These are phyloP conservation scores for Nicotiana rustica DNA, from an alignment of 305 asterid genomes.

Conservation along the genomic window DNA sequence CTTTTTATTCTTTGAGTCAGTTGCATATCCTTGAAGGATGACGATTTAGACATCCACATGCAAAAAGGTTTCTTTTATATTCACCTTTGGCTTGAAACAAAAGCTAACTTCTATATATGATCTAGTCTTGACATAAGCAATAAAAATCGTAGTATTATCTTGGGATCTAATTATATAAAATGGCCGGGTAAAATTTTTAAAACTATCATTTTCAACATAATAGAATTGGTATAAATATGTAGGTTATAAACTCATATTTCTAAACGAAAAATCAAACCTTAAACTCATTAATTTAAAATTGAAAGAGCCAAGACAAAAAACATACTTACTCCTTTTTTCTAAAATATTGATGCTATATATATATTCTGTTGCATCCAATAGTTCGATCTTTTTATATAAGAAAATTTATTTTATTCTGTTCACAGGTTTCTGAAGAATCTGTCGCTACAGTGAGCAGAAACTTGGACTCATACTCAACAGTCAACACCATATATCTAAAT, in stretches of 20 bases:
- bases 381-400: neutral
- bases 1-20: neutral
- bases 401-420: neutral
- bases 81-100: neutral
- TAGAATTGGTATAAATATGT: too few relatives aligned
- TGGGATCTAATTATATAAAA: neutral
- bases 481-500: neutral
- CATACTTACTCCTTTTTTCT: neutral
- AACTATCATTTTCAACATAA: neutral
- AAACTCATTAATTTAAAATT: neutral
- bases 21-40: neutral
- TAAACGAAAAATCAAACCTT: too few relatives aligned
- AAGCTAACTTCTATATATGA: neutral
- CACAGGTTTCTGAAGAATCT: conserved; percentile 35
- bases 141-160: neutral
- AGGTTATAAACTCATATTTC: too few relatives aligned
- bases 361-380: neutral
- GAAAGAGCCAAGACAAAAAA: neutral
- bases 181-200: neutral
- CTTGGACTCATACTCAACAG: neutral
- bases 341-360: neutral
- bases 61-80: neutral
- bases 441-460: conserved; percentile 22
- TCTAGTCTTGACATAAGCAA: neutral
- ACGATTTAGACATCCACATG: conserved; percentile 2